Base-by-base conservation (phyloP, 371 early-diverging fungal species). In the Zychaea mexicana region DNA sequence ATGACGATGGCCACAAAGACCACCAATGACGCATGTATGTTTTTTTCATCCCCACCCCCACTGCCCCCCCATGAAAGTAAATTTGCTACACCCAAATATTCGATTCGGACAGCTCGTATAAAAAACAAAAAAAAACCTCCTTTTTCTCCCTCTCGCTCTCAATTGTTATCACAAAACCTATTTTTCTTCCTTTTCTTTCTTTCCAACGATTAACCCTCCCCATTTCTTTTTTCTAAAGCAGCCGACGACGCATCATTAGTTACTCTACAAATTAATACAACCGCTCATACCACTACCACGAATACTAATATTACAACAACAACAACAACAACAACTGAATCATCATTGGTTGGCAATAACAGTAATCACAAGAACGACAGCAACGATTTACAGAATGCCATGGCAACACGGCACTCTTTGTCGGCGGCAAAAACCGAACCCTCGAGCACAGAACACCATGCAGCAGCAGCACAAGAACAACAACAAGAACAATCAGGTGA, bases 381-480 rank as follows among this genome's bases (percentile, higher is more conserved):
- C 31, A 54, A 17, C 13, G 45, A 22, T 38, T 21, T 58, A 32
- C 65, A 64, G 58, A 46, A 64, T 64, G 65, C 65, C 65, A 64
- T 64, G 65, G 65, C 52, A 33, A 59, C 65, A 59, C 52, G 65
- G 52, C 52, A 38, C 49, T 49, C 63, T n/a, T 39, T 39, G 58
- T 57, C 42, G 49, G 49, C 49, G 24, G n/a, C 49, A 49, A 49
- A 49, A 49, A 49, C 49, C 6, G 49, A 49, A 24, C 49, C 49
- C 5, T 49, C 49, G 5, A 4, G 3, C 3, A 49, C 49, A 24
- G 49, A 49, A 24, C n/a, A 42, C 13, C 42, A 15, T 13, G 17
- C 13, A 42, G 13, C 42, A 42, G n/a, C 31, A 13, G 12, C 12
- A 61, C 32, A 61, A 47, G 13, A 49, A 52, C 47, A 32, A 61